phyloP scores from a whole-genome alignment of 768 basidiomycete genomes.

The Galerina marginata region DNA sequence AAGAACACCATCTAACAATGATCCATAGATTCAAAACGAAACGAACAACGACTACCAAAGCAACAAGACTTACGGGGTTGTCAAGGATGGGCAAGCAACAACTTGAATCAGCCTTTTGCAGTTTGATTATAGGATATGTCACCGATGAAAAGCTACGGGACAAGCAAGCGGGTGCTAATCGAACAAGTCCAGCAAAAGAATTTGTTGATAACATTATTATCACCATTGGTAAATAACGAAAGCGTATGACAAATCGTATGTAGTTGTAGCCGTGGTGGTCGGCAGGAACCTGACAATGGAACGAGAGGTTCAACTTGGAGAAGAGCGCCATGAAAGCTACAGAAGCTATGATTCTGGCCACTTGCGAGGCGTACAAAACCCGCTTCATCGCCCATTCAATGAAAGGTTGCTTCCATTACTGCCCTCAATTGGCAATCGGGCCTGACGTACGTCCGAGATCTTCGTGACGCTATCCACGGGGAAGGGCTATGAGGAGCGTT shows the following conservation, averaged over 20 bases:
- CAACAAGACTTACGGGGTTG: neutral
- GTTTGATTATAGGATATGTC: too few relatives aligned
- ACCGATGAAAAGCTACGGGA: too few relatives aligned
- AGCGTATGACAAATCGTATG: too few relatives aligned
- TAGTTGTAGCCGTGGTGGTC: slow-evolving; percentile 7
- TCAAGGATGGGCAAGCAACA: neutral
- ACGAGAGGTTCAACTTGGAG: neutral
- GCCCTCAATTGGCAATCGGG: neutral
- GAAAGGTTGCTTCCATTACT: slow-evolving; percentile 1
- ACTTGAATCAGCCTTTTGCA: neutral
- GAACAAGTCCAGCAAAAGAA: too few relatives aligned
- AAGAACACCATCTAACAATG: slow-evolving; percentile 2
- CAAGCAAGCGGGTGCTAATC: too few relatives aligned
- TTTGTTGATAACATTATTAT: too few relatives aligned
- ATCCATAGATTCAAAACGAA: neutral
- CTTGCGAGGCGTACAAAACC: too few relatives aligned
- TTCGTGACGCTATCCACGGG: neutral
- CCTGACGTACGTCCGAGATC: slow-evolving; percentile 12
- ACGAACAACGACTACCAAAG: neutral
- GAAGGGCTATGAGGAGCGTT: neutral
- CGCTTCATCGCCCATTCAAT: too few relatives aligned
- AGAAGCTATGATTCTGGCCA: too few relatives aligned
- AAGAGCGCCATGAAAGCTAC: too few relatives aligned
- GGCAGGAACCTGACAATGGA: neutral
- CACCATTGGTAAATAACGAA: too few relatives aligned